Conservation (phyloP, 768 basidiomycete species). For the Boletellus ananiceps region DNA sequence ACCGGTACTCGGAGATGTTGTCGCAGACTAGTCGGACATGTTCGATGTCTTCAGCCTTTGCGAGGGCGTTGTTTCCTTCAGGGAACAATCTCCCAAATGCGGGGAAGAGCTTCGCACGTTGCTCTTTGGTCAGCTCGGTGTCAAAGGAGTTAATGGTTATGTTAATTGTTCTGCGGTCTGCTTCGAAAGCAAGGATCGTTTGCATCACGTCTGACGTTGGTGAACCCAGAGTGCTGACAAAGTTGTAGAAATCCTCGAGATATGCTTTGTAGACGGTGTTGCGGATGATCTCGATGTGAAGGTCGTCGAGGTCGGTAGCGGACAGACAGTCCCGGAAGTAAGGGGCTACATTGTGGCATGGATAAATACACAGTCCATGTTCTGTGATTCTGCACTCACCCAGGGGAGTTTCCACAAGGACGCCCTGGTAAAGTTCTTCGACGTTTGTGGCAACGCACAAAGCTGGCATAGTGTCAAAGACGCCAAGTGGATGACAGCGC, state of each 20-base stretch:
- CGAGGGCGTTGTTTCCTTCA: slow-evolving; percentile 91
- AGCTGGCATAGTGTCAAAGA: slow-evolving; percentile 98
- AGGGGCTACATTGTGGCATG: slow-evolving; percentile 49
- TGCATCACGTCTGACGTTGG: slow-evolving; percentile 93
- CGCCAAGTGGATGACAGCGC: slow-evolving; percentile 93
- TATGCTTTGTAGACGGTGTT: slow-evolving; percentile 99
- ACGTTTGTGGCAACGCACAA: slow-evolving; percentile 99
- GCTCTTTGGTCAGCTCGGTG: slow-evolving; percentile 92
- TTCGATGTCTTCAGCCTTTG: slow-evolving; percentile 92
- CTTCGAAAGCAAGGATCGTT: slow-evolving; percentile 89
- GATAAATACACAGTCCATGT: slow-evolving; percentile 2
- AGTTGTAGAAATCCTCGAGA: slow-evolving; percentile 93
- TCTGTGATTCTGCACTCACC: slow-evolving; percentile 49
- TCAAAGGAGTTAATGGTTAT: slow-evolving; percentile 99
- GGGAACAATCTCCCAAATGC: slow-evolving; percentile 91
- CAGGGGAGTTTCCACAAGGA: slow-evolving; percentile 94
- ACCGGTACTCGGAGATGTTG: slow-evolving; percentile 80
- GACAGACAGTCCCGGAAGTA: slow-evolving; percentile 97
- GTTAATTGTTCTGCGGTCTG: slow-evolving; percentile 94
- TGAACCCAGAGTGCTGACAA: slow-evolving; percentile 70
- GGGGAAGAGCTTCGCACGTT: slow-evolving; percentile 91
- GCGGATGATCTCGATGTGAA: slow-evolving; percentile 99
- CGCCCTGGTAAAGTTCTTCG: slow-evolving; percentile 95
- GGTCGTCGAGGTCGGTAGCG: slow-evolving; percentile 93
- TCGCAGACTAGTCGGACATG: slow-evolving; percentile 88